Conservation (phyloP, 1,139 yeast species). For the Scheffersomyces illinoinensis region DNA sequence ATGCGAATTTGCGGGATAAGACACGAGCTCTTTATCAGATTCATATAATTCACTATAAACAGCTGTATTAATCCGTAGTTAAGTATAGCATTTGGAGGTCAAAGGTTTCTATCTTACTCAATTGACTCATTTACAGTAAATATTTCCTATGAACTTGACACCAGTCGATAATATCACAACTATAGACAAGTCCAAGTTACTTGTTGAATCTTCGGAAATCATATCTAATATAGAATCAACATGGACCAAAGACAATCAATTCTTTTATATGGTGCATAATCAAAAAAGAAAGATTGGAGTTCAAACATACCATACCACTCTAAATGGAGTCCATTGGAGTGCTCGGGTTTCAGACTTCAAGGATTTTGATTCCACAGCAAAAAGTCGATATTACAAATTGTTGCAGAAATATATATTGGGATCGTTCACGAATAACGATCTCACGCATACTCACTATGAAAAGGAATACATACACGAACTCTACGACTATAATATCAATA, state of each 20-base stretch:
- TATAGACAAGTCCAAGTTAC: neutral
- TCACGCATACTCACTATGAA: conserved; percentile 38
- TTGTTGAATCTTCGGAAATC: conserved; percentile 5
- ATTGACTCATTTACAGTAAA: neutral
- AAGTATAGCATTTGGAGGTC: neutral
- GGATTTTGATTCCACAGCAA: conserved; percentile 14
- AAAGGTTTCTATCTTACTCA: neutral
- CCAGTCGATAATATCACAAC: neutral
- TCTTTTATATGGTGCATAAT: conserved; percentile 6
- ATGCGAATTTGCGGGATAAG: neutral
- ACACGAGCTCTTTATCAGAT: neutral
- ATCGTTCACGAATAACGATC: conserved; percentile 16
- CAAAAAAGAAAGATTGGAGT: conserved; percentile 1
- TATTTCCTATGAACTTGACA: neutral
- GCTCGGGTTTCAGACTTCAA: conserved; percentile 20
- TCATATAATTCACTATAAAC: no score
- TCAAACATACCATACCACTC: conserved; percentile 14
- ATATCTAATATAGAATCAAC: conserved; percentile 4
- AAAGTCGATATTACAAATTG: conserved; percentile 13
- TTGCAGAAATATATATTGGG: conserved; percentile 19
- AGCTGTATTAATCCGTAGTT: no score
- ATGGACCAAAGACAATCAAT: conserved; percentile 15
- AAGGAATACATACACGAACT: conserved; percentile 34
- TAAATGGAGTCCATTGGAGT: conserved; percentile 21
- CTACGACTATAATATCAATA: conserved; percentile 21